These are phyloP conservation scores for Drechmeria coniospora DNA, from an alignment of 2,329 filamentous ascomycete genomes.

Conservation along the genomic window DNA sequence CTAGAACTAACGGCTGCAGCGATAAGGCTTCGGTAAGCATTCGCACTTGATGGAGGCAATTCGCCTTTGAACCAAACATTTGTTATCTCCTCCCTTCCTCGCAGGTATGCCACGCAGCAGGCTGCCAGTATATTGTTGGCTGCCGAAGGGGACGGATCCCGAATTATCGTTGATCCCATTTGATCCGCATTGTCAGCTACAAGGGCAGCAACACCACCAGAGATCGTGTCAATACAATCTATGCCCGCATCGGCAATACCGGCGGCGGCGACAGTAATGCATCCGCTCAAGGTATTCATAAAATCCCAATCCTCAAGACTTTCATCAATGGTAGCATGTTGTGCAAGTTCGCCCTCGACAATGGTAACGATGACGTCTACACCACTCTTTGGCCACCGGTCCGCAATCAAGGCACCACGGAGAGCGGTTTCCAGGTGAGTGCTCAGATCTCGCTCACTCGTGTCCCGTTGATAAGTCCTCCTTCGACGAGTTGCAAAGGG, in stretches of 20 bases:
- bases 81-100: constrained; percentile 76
- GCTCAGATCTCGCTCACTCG: constrained; percentile 74
- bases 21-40: constrained; percentile 19
- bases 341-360: constrained; percentile 82
- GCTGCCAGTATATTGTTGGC: constrained; percentile 64
- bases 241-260: constrained; percentile 91
- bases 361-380: constrained; percentile 91
- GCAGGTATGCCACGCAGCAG: constrained; percentile 82
- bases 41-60: constrained; percentile 24
- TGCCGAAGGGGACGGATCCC: constrained; percentile 74
- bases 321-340: constrained; percentile 28
- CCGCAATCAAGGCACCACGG: constrained; percentile 76
- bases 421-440: constrained; percentile 85
- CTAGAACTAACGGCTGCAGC: constrained; percentile 25
- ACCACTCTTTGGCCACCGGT: constrained; percentile 95
- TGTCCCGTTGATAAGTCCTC: constrained; percentile 73
- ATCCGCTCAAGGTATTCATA: constrained; percentile 84
- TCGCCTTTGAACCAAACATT: constrained; percentile 85
- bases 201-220: constrained; percentile 76
- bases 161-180: constrained; percentile 34
- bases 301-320: constrained; percentile 61
- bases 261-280: constrained; percentile 84
- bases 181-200: constrained; percentile 28
- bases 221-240: constrained; percentile 82
- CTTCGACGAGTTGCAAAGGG: constrained; percentile 78